A percentile compares a stretch with the other conserved stretches of the same genome.
phyloP scores from a whole-genome alignment of 257 asterid genomes.

The Paraleonurus japonicus region DNA sequence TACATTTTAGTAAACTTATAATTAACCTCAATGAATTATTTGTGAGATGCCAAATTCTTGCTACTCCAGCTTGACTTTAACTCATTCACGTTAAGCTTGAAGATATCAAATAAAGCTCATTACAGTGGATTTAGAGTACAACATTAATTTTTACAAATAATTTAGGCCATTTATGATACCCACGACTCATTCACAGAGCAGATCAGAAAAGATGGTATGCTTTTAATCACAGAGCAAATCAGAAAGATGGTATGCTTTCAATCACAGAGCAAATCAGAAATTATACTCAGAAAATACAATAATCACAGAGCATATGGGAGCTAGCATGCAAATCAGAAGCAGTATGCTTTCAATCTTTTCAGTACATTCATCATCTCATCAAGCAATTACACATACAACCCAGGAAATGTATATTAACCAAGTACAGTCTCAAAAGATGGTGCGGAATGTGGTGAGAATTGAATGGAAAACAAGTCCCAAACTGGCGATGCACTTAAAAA shows the following conservation, averaged over 20 bases:
- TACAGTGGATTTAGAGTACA: background rate
- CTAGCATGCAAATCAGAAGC: background rate
- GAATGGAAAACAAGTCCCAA: background rate
- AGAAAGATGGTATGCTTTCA: no score
- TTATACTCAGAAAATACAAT: background rate
- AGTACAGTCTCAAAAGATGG: background rate
- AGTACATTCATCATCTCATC: background rate
- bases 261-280: background rate
- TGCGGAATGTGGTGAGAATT: background rate
- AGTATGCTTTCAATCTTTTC: background rate
- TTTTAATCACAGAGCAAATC: no score
- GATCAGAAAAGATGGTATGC: no score
- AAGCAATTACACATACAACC: slow-evolving; percentile 1
- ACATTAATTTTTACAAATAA: background rate
- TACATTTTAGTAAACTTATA: background rate
- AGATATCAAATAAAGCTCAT: background rate
- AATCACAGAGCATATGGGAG: background rate
- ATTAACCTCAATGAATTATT: background rate
- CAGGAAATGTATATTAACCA: background rate
- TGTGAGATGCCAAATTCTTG: background rate
- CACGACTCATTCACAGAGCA: background rate
- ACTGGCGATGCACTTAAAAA: background rate
- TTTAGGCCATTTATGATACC: background rate
- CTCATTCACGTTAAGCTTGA: background rate
- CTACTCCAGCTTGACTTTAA: background rate